These are phyloP conservation scores for Stentor coeruleus DNA, from an alignment of 73 alveolate genomes.

Conservation along the genomic window DNA sequence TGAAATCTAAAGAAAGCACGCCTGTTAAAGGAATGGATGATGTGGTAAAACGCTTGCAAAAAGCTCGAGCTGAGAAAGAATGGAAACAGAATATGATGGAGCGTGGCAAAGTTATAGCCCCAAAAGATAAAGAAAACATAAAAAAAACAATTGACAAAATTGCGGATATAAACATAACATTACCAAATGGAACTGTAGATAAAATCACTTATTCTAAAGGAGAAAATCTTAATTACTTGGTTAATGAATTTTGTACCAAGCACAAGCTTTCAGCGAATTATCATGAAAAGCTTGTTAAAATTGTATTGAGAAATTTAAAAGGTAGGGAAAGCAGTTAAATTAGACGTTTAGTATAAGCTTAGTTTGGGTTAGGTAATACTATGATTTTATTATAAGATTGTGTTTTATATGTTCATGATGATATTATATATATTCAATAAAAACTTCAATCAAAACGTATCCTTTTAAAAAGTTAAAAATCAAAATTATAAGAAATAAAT, in stretches of 20 bases:
- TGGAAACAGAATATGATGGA: not conserved
- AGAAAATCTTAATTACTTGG: not conserved
- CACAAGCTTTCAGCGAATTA: not conserved
- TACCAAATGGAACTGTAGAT: not conserved
- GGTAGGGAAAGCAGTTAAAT: constrained; percentile 11
- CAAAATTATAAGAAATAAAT: too few species aligned
- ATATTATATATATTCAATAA: too few species aligned
- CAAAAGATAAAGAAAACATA: not conserved
- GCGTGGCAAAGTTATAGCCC: not conserved
- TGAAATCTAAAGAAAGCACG: not conserved
- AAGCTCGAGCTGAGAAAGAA: constrained; percentile 2
- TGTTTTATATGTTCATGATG: too few species aligned
- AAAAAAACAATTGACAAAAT: not conserved
- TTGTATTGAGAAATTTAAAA: not conserved
- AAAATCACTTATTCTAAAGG: not conserved
- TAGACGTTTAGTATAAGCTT: too few species aligned
- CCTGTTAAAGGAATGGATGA: not conserved
- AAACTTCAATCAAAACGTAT: too few species aligned
- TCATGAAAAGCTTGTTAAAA: not conserved
- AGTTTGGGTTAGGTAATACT: too few species aligned
- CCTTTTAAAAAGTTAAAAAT: too few species aligned
- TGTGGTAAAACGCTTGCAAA: not conserved
- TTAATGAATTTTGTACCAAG: not conserved
- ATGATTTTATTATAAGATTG: too few species aligned
- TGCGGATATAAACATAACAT: not conserved